phyloP scores from a whole-genome alignment of 139 green algal genomes.

The Chlorella sp. region DNA sequence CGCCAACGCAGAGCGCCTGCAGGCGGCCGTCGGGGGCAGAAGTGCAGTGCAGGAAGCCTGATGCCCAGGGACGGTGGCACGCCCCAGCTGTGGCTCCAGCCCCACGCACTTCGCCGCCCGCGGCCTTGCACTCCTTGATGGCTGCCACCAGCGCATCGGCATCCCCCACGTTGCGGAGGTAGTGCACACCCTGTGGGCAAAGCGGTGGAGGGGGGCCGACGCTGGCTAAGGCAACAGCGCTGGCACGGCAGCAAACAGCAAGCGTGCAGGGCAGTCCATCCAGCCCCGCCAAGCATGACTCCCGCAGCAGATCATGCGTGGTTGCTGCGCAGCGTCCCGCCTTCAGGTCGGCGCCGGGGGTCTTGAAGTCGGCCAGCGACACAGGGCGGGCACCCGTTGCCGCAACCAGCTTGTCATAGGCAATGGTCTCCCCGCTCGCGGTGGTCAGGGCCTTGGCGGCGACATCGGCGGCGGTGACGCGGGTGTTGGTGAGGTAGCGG shows the following conservation, averaged over 20 bases:
- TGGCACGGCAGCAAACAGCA: background rate
- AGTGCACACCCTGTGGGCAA: conserved; percentile 65
- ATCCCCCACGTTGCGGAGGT: conserved; percentile 83
- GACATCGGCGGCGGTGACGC: conserved; percentile 59
- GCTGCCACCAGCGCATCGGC: conserved; percentile 70
- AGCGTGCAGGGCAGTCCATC: background rate
- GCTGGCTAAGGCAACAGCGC: too few species aligned
- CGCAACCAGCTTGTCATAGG: conserved; percentile 86
- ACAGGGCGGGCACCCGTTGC: conserved; percentile 70
- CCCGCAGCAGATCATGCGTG: background rate
- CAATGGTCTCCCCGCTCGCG: conserved; percentile 54
- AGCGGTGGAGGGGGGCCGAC: too few species aligned
- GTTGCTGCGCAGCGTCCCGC: background rate
- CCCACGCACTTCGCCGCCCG: conserved; percentile 54
- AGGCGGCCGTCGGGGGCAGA: background rate
- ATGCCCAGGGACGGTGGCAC: too few species aligned
- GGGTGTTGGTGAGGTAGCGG: conserved; percentile 62
- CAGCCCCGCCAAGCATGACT: too few species aligned
- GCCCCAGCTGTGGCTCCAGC: too few species aligned
- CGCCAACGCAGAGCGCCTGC: conserved; percentile 79
- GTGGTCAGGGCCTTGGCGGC: conserved; percentile 65
- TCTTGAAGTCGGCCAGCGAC: conserved; percentile 71
- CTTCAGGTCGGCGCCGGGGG: conserved; percentile 72
- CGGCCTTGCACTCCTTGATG: conserved; percentile 58
- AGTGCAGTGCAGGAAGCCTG: background rate